Base-by-base conservation (phyloP, 306 rosid species). In the Hippophae rhamnoides region DNA sequence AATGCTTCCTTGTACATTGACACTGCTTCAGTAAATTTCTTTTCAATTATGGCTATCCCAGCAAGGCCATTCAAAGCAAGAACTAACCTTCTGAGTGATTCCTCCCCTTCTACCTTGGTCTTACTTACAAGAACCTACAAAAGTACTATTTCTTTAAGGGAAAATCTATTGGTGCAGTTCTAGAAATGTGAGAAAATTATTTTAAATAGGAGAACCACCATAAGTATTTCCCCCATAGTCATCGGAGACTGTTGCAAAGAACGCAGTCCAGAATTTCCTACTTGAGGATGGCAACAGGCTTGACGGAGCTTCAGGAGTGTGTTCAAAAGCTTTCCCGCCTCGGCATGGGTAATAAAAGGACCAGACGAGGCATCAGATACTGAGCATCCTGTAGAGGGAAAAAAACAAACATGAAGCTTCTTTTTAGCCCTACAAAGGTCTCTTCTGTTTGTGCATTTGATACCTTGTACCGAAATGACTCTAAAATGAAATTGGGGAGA, bases 201-300 rank as follows among this genome's bases (percentile, higher is more conserved):
- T 47, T 26, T 43, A 62, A 60, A 67, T 61, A 57, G 42, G 57
- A 65, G 54, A 65, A 72, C 60, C 52, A 90, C 96, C 98, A 76
- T 83, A 61, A 90, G 69, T 79, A 90, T 84, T 76, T 87, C 96
- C 78, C 81, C 98, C 96, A 92, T 92, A 48, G 96, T 85, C 98
- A 92, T 92, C 13, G 98, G 98, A 50, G 89, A 72, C 69, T 85
- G 95, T 66, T 92, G 98, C 71, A 92, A 70, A 69, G 98, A 81
- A 27, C 95, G 98, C 79, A 92, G 73, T 58, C 98, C 96, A 43
- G 95, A 87, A 71, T 95, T 85, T 78, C 98, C 96, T 51, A 92
- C 95, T 79, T 87, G 98, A 65, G 98, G 98, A 62, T 92, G 98
- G 74, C 98, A 92, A 74, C 98, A 85, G 58, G 98, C 98, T 76